Base-by-base conservation (phyloP, 1,139 yeast genomes). In the Blastobotrys buckinghamii region DNA sequence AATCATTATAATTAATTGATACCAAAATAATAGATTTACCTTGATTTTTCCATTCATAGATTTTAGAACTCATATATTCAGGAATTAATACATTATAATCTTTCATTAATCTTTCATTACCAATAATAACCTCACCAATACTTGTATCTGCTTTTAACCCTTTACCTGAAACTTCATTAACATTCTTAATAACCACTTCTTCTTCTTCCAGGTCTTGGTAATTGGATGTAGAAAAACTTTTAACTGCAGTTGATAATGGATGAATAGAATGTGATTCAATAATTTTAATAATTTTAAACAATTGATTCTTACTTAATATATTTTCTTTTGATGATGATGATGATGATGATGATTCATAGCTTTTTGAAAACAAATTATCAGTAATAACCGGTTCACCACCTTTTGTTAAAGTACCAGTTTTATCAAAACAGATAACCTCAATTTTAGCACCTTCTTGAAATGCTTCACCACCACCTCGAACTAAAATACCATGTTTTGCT, bases 401-500 rank as follows among this genome's bases (percentile, higher is more conserved):
- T 50, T 67, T 68, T 0, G 94, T 84, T 53, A 84, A 68, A 0
- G 94, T 84, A 1, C 94, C 94, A 0, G 94, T 84, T 57, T 84
- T 84, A 65, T 84, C 94, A 64, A 84, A 84, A 58, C 90, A 84
- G 13, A 84, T 77, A 41, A 81, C 75, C 50, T 78, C 77, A 32
- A 82, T 70, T 29, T 70, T 71, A 1, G 89, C 77, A 1, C 84
- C 90, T 59, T 84, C 88, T 64, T 84, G 90, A 61, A 84, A 84
- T 1, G 92, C 89, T 46, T 79, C 81, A 41, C 94, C 94, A 12
- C 94, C 94, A 32, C 92, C 92, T 58, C 82, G 76, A 1, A 85
- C 89, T 43, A 84, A 69, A 44, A 84, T 81, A n/a, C 94, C 94
- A 61, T 80, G 71, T 35, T 77, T 72, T 0, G 96, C 96, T 26